phyloP scores from a whole-genome alignment of 2,329 filamentous ascomycete species.

The Fusarium gaditjirri region DNA sequence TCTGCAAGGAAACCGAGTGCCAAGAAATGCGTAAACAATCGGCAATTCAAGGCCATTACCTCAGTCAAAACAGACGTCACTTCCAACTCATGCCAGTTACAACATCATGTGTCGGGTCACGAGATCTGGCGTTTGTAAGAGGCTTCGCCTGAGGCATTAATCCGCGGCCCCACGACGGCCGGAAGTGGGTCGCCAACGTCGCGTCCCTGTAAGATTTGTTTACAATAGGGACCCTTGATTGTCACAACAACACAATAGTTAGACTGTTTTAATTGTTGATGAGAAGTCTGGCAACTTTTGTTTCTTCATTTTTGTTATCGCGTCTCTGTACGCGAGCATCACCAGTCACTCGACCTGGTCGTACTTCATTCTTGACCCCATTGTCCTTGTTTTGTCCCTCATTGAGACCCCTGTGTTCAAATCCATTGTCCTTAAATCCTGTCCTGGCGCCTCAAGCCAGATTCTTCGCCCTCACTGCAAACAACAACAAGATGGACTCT shows the following conservation, averaged over 20 bases:
- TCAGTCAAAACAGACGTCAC: background rate
- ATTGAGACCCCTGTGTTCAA: slow-evolving; percentile 24
- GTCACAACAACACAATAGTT: slow-evolving; percentile 47
- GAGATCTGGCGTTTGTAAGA: slow-evolving; percentile 1
- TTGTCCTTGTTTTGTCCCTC: slow-evolving; percentile 37
- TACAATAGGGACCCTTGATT: slow-evolving; percentile 42
- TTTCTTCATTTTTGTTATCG: slow-evolving; percentile 39
- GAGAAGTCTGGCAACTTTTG: slow-evolving; percentile 42
- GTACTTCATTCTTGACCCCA: slow-evolving; percentile 16
- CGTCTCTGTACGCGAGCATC: slow-evolving; percentile 41
- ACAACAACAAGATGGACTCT: slow-evolving; percentile 61
- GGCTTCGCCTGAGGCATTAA: slow-evolving; percentile 38
- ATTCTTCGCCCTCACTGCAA: slow-evolving; percentile 22
- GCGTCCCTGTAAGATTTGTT: slow-evolving; percentile 47
- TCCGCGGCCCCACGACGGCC: slow-evolving; percentile 32
- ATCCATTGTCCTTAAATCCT: slow-evolving; percentile 29
- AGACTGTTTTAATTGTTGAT: slow-evolving; percentile 36
- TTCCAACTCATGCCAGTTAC: background rate
- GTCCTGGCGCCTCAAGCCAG: slow-evolving; percentile 30
- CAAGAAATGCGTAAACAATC: background rate
- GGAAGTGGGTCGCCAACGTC: slow-evolving; percentile 21
- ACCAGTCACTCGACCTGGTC: slow-evolving; percentile 30
- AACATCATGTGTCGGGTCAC: slow-evolving; percentile 34
- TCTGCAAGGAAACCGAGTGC: background rate
- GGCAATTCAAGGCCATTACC: background rate